Conservation (phyloP, 2,329 filamentous ascomycete species). For the Aspergillus transmontanensis region DNA sequence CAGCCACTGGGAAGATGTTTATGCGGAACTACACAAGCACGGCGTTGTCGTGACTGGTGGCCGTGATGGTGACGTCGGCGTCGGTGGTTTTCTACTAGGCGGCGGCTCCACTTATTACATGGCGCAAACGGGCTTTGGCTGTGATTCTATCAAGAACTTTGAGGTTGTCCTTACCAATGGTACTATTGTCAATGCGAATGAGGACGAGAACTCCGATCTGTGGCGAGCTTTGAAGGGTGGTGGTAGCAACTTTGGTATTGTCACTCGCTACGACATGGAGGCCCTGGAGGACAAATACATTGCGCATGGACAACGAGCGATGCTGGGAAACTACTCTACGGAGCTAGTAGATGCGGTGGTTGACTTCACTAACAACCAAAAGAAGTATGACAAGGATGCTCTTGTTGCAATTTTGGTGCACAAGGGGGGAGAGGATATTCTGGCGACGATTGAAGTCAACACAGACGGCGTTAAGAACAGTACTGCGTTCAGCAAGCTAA, state of each 20-base stretch:
- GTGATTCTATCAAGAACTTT: conserved; percentile 3
- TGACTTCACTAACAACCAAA: too few species aligned
- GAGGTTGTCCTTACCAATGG: conserved; percentile 10
- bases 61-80: not conserved
- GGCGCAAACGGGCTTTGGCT: not conserved
- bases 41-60: conserved; percentile 18
- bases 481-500: too few species aligned
- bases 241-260: conserved; percentile 12
- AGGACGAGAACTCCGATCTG: not conserved
- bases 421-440: too few species aligned
- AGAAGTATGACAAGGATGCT: too few species aligned
- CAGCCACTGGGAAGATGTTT: conserved; percentile 9
- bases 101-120: not conserved
- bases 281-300: not conserved
- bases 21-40: conserved; percentile 12
- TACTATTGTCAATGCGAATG: conserved; percentile 1
- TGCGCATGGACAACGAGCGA: too few species aligned
- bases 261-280: conserved; percentile 2
- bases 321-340: too few species aligned
- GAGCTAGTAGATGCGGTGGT: too few species aligned
- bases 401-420: too few species aligned
- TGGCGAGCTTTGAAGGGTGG: conserved; percentile 14
- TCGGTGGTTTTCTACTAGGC: conserved; percentile 6
- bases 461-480: too few species aligned
- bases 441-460: too few species aligned